Conservation (phyloP, 176 grass and related monocot genomes). For the Elaeis guineensis region DNA sequence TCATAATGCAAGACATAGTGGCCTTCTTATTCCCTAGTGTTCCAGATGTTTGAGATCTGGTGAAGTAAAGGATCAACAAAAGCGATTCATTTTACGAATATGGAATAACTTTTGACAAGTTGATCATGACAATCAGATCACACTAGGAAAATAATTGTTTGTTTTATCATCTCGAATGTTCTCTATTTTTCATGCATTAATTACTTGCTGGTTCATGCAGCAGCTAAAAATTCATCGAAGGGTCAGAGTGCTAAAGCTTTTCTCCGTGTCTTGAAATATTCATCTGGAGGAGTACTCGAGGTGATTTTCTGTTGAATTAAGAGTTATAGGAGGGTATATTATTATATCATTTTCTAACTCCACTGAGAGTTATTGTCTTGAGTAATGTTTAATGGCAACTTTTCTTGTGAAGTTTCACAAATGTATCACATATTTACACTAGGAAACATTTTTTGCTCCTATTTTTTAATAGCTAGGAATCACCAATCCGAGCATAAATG, state of each 20-base stretch:
- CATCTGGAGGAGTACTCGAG: constrained; percentile 95
- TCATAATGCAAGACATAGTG: too few relatives aligned
- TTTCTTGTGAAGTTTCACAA: too few relatives aligned
- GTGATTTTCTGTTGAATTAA: constrained; percentile 37
- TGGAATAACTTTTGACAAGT: neutral
- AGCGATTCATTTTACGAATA: too few relatives aligned
- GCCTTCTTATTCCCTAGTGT: too few relatives aligned
- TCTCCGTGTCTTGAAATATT: constrained; percentile 92
- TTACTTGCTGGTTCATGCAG: constrained; percentile 32
- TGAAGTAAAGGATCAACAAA: too few relatives aligned
- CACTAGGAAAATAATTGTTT: constrained; percentile 4
- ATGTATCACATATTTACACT: too few relatives aligned
- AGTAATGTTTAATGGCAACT: too few relatives aligned
- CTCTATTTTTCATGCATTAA: constrained; percentile 20
- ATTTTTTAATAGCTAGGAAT: too few relatives aligned
- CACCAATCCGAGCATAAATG: too few relatives aligned
- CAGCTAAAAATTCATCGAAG: constrained; percentile 76
- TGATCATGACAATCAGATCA: constrained; percentile 1
- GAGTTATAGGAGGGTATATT: neutral
- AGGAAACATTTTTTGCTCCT: too few relatives aligned
- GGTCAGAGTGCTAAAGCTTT: constrained; percentile 62
- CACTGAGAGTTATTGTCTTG: neutral
- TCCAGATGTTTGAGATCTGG: too few relatives aligned
- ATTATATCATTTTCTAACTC: neutral
- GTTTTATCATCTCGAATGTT: neutral